A percentile compares a stretch with the other conserved stretches of the same genome.
phyloP scores from a whole-genome alignment of 1,284 basidiomycete genomes.

The Sanghuangporus baumii region DNA sequence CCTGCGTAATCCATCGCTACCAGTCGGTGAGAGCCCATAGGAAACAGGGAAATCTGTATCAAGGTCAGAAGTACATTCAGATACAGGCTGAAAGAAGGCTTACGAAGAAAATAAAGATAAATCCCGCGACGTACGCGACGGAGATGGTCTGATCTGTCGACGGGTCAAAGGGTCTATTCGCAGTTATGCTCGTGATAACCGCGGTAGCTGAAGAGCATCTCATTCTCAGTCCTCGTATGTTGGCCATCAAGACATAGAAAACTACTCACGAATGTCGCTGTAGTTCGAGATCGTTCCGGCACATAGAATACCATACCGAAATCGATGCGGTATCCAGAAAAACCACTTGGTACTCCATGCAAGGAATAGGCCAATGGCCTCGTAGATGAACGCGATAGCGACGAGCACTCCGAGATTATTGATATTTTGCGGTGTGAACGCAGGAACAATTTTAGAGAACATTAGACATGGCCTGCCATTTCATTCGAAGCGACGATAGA shows the following conservation, averaged over 20 bases:
- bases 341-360: slow-evolving; percentile 56
- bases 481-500: slow-evolving; percentile 25
- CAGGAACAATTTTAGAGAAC: slow-evolving; percentile 74
- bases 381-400: slow-evolving; percentile 50
- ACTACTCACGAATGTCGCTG: slow-evolving; percentile 61
- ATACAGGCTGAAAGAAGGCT: slow-evolving; percentile 13
- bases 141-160: slow-evolving; percentile 48
- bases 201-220: slow-evolving; percentile 46
- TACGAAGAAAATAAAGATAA: slow-evolving; percentile 40
- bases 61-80: not conserved
- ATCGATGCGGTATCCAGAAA: slow-evolving; percentile 76
- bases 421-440: slow-evolving; percentile 64
- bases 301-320: slow-evolving; percentile 60
- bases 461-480: slow-evolving; percentile 66
- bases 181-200: slow-evolving; percentile 50
- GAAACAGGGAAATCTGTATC: slow-evolving; percentile 55
- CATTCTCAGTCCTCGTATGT: not conserved
- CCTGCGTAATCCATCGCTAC: slow-evolving; percentile 58
- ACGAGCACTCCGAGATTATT: slow-evolving; percentile 58
- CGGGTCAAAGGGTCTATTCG: slow-evolving; percentile 46
- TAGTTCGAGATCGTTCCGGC: slow-evolving; percentile 63
- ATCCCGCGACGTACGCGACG: slow-evolving; percentile 54
- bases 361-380: slow-evolving; percentile 45
- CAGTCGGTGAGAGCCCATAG: slow-evolving; percentile 46
- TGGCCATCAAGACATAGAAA: not conserved